These are phyloP conservation scores for Whalleya microplaca DNA, from an alignment of 2,329 filamentous ascomycete genomes.

Conservation along the genomic window DNA sequence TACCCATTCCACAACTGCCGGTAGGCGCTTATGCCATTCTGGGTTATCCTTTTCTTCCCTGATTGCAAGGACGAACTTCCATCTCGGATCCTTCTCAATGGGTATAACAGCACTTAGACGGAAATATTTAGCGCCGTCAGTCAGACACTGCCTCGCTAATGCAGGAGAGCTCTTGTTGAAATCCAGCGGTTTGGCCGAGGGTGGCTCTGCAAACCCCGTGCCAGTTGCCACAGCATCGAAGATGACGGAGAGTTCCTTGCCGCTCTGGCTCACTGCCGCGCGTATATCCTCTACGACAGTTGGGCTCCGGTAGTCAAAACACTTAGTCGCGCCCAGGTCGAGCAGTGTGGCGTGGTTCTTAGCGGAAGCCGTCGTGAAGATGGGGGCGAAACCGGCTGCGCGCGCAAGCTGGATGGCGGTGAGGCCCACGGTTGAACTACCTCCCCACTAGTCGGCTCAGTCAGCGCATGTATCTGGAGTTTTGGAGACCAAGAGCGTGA, in stretches of 20 bases:
- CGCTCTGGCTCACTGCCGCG: constrained; percentile 5
- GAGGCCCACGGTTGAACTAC: constrained; percentile 36
- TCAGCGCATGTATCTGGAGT: background rate
- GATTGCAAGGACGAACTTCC: too few relatives aligned
- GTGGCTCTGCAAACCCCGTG: constrained; percentile 7
- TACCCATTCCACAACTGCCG: background rate
- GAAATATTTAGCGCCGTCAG: constrained; percentile 1
- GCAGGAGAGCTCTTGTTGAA: constrained; percentile 10
- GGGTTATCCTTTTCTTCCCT: too few relatives aligned
- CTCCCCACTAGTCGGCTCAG: constrained; percentile 32
- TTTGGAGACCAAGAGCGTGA: too few relatives aligned
- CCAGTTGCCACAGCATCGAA: constrained; percentile 20
- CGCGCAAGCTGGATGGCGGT: constrained; percentile 36
- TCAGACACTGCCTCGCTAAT: constrained; percentile 14
- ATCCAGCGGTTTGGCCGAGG: background rate
- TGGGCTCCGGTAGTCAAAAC: constrained; percentile 39
- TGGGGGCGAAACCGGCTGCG: constrained; percentile 32
- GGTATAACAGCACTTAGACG: constrained; percentile 3
- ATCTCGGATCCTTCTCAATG: constrained; percentile 4
- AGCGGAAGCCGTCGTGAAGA: constrained; percentile 34
- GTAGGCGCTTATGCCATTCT: too few relatives aligned
- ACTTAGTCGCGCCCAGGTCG: constrained; percentile 30
- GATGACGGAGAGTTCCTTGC: constrained; percentile 6
- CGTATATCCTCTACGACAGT: constrained; percentile 25
- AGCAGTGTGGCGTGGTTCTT: constrained; percentile 35